Evolutionary conservation across 2,329 filamentous ascomycete genomes (phyloP), one percentile per base, ranked within the genome.

Genomic region (Aspergillus tubingensis): DNA sequence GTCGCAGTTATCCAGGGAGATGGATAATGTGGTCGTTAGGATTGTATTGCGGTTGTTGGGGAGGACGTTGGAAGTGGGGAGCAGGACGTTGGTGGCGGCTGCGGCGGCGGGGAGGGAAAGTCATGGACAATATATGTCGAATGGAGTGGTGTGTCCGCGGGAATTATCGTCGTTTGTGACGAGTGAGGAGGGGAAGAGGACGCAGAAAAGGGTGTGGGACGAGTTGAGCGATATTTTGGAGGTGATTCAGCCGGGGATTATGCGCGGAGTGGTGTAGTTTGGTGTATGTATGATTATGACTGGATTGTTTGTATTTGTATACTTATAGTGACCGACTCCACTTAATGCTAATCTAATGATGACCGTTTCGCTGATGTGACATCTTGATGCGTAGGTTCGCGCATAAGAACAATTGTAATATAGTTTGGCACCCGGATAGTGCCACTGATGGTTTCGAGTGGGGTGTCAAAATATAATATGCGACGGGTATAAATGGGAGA

Each of bases 11-110:
- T 66, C 64, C 5, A 74, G 83, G 21, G 59, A 61, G 49, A 55
- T 50, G 1, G 77, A 83, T 0, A 25, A 54, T 0, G 41, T 63
- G 0, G 54, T 68, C 5, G 6, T 8, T 1, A 21, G 68, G 8
- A 15, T 17, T 8, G 2, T 68, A 3, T 36, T 67, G 50, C 57
- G 76, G 8, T 36, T 80, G 38, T 71, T 74, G 10, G 81, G 76
- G 2, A 74, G 82, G 19, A 75, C 75, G 0, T 77, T 79, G 0
- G 83, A 85, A 70, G 74, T 77, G 3, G 83, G 83, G 1, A 78
- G 75, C 59, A 75, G 83, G 11, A 82, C 78, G 7, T 65, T 81
- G 38, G 73, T 82, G 4, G 69, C 71, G 7, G 79, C 72, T 1
- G 77, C 72, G 0, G 62, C 67, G 2, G 71, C 68, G 0, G 81